Percentiles rank a stretch among this genome's conserved stretches.
phyloP scores from a whole-genome alignment of 2,329 filamentous ascomycete species.

The Clarireedia paspali region DNA sequence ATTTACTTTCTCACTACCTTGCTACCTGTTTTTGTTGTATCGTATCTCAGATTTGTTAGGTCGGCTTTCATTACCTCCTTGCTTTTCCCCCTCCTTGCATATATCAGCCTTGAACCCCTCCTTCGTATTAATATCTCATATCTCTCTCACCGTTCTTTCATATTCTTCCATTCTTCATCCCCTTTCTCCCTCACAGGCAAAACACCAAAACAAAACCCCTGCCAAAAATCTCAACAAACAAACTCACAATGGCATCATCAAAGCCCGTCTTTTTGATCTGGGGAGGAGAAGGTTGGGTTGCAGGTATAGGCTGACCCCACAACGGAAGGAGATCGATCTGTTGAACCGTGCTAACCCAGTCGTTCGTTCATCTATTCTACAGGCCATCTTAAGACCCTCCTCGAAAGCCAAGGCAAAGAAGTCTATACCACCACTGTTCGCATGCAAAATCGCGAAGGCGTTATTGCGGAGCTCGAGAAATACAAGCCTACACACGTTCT shows the following conservation, averaged over 20 bases:
- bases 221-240: neutral
- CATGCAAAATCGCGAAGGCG: constrained; percentile 55
- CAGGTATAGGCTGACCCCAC: constrained; percentile 1
- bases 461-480: constrained; percentile 47
- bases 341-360: constrained; percentile 4
- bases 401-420: constrained; percentile 50
- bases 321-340: neutral
- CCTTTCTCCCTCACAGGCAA: too few relatives aligned
- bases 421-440: constrained; percentile 53
- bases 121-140: neutral
- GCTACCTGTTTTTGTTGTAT: neutral
- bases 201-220: too few relatives aligned
- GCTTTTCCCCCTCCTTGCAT: constrained; percentile 4
- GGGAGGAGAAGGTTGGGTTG: constrained; percentile 54
- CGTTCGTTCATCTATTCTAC: neutral
- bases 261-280: constrained; percentile 49
- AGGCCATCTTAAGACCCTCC: constrained; percentile 50
- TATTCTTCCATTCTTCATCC: neutral
- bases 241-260: constrained; percentile 10
- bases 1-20: neutral
- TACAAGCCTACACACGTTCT: constrained; percentile 59
- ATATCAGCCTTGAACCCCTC: constrained; percentile 1
- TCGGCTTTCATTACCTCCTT: neutral
- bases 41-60: too few relatives aligned
- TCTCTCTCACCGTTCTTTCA: constrained; percentile 5